Conservation (phyloP, 495 filamentous ascomycete genomes). For the Neurospora sublineolata region DNA sequence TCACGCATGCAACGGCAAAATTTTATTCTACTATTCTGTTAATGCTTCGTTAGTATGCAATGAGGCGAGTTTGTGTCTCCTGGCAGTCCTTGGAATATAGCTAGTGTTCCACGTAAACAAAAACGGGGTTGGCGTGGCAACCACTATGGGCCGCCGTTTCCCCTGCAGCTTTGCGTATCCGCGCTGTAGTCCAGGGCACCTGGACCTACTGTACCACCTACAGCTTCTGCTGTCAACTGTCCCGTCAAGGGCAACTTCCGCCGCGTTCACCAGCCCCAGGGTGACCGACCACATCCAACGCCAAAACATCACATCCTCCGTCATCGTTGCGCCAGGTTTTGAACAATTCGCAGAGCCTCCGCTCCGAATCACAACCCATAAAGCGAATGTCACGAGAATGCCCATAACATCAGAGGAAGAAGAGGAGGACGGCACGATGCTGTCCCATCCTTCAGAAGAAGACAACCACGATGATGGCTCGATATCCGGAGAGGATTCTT, state of each 20-base stretch:
- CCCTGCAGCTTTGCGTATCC: not conserved
- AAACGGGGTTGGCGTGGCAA: not conserved
- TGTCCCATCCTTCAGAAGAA: not conserved
- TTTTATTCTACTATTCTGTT: not conserved
- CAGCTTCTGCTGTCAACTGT: not conserved
- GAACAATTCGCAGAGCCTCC: not conserved
- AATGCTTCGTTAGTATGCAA: not conserved
- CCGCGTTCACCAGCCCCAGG: not conserved
- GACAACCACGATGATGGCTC: constrained; percentile 5
- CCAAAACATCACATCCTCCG: not conserved
- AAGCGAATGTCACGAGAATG: constrained; percentile 23
- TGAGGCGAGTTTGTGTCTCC: not conserved
- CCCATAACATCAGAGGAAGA: constrained; percentile 38
- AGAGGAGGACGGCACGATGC: constrained; percentile 27
- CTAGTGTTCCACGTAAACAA: not conserved
- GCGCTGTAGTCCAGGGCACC: not conserved
- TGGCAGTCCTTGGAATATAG: not conserved
- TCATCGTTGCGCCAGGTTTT: not conserved
- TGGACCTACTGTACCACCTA: not conserved
- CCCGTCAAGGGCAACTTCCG: not conserved
- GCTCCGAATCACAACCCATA: not conserved
- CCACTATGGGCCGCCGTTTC: not conserved
- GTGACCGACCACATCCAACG: not conserved
- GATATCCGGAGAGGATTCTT: not conserved
- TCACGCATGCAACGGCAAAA: not conserved